Evolutionary conservation across 2,329 filamentous ascomycete species (phyloP).

Genomic region (Penicillium freii): DNA sequence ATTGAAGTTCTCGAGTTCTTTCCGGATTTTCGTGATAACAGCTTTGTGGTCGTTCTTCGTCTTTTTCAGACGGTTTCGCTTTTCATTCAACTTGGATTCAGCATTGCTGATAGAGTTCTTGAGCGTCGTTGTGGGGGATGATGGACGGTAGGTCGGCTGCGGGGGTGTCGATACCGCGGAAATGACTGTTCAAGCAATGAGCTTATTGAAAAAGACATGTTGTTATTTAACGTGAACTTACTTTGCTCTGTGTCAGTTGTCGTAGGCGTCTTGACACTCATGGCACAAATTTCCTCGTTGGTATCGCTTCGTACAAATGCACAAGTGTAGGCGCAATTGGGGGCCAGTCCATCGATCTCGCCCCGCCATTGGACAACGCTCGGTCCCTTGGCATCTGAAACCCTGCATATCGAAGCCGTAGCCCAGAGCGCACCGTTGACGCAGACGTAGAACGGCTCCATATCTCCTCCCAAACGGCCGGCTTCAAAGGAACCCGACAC

Average conservation of each 20-base stretch:
- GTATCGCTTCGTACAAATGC: constrained; percentile 60
- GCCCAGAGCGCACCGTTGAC: constrained; percentile 66
- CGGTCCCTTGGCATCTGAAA: constrained; percentile 45
- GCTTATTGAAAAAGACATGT: background rate
- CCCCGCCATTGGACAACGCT: constrained; percentile 55
- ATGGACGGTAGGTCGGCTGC: constrained; percentile 60
- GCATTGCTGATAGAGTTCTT: constrained; percentile 64
- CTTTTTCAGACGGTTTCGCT: constrained; percentile 58
- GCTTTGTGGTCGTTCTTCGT: constrained; percentile 62
- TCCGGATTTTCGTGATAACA: constrained; percentile 56
- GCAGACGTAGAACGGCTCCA: constrained; percentile 63
- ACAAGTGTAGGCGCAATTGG: constrained; percentile 63
- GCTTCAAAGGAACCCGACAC: constrained; percentile 30
- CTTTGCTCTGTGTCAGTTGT: constrained; percentile 59
- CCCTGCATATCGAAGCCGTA: constrained; percentile 55
- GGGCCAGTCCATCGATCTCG: constrained; percentile 64
- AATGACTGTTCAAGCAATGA: constrained; percentile 25
- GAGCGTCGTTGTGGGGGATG: constrained; percentile 63
- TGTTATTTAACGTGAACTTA: constrained; percentile 30
- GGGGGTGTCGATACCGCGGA: constrained; percentile 48
- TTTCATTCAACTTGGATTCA: constrained; percentile 60
- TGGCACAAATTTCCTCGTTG: constrained; percentile 57
- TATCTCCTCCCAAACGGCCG: constrained; percentile 28
- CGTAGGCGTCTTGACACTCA: constrained; percentile 62
- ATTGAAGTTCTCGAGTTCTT: constrained; percentile 59